Evolutionary conservation across 2,329 filamentous ascomycete genomes (phyloP).

Genomic region (Nigrospora osmanthi): DNA sequence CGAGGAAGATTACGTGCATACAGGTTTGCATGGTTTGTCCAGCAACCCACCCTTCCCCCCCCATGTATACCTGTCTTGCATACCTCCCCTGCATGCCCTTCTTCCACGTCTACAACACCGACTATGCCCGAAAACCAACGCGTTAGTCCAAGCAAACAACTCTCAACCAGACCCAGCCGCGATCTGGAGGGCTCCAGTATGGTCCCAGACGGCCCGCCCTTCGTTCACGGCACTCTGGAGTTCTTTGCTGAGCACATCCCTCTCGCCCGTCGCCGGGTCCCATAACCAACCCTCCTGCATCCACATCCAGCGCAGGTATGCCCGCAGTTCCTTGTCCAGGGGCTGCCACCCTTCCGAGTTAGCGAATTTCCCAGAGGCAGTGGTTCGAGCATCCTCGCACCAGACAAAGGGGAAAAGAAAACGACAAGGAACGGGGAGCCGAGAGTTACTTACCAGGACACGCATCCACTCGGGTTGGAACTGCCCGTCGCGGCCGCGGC

Average conservation of each 20-base stretch:
- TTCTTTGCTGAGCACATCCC: slow-evolving; percentile 40
- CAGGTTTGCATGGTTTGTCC: too few relatives aligned
- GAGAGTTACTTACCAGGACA: slow-evolving; percentile 37
- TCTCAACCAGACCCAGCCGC: slow-evolving; percentile 6
- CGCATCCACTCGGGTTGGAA: slow-evolving; percentile 90
- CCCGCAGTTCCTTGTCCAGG: slow-evolving; percentile 80
- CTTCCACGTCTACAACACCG: too few relatives aligned
- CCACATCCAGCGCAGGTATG: slow-evolving; percentile 88
- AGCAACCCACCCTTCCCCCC: too few relatives aligned
- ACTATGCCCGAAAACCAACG: too few relatives aligned
- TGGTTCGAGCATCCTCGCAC: too few relatives aligned
- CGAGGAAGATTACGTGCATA: too few relatives aligned
- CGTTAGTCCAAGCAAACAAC: too few relatives aligned
- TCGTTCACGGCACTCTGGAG: slow-evolving; percentile 49
- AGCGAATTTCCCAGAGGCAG: too few relatives aligned
- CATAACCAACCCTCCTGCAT: slow-evolving; percentile 77
- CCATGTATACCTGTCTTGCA: too few relatives aligned
- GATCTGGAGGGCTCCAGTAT: slow-evolving; percentile 38
- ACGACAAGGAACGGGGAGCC: slow-evolving; percentile 29
- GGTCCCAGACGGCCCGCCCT: slow-evolving; percentile 48
- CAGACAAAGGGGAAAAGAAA: too few relatives aligned
- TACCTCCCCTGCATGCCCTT: too few relatives aligned
- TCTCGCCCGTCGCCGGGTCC: slow-evolving; percentile 65
- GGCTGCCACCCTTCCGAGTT: not conserved
- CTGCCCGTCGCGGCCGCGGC: slow-evolving; percentile 36